A percentile compares a stretch with the other conserved stretches of the same genome.
Evolutionary conservation across 179 eudicot genomes (phyloP).

Genomic region (Drosera spatulata): DNA sequence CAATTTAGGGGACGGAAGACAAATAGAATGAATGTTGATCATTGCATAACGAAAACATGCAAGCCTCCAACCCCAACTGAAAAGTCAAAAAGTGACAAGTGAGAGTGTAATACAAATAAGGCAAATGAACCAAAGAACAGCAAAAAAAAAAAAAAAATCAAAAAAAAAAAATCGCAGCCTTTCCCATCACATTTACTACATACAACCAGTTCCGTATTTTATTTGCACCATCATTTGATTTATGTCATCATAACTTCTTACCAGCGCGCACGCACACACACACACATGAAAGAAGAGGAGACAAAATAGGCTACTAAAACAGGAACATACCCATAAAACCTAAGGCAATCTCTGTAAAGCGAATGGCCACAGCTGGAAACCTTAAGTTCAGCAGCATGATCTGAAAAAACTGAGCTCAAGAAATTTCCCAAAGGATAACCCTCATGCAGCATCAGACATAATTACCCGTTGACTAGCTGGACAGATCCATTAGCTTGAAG

Average conservation of each 20-base stretch:
- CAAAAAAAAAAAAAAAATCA: too few relatives aligned
- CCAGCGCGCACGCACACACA: background rate
- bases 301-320: background rate
- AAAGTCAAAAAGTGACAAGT: background rate
- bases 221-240: too few relatives aligned
- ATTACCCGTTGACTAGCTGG: constrained; percentile 36
- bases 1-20: constrained; percentile 36
- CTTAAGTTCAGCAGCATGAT: constrained; percentile 38
- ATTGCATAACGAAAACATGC: constrained; percentile 53
- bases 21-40: constrained; percentile 32
- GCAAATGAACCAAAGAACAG: too few relatives aligned
- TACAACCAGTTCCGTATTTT: too few relatives aligned
- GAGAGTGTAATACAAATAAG: background rate
- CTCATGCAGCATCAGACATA: constrained; percentile 60
- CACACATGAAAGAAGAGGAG: too few relatives aligned
- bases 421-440: constrained; percentile 45
- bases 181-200: too few relatives aligned
- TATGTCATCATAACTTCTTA: constrained; percentile 1
- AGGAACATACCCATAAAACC: constrained; percentile 40
- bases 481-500: constrained; percentile 31
- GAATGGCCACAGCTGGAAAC: constrained; percentile 50
- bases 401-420: constrained; percentile 46
- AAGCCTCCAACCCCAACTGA: constrained; percentile 45
- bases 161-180: too few relatives aligned
- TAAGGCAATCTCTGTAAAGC: constrained; percentile 44